A percentile compares a stretch with the other conserved stretches of the same genome.
phyloP scores from a whole-genome alignment of 331 rosid species.

The Prunus yedoensis region DNA sequence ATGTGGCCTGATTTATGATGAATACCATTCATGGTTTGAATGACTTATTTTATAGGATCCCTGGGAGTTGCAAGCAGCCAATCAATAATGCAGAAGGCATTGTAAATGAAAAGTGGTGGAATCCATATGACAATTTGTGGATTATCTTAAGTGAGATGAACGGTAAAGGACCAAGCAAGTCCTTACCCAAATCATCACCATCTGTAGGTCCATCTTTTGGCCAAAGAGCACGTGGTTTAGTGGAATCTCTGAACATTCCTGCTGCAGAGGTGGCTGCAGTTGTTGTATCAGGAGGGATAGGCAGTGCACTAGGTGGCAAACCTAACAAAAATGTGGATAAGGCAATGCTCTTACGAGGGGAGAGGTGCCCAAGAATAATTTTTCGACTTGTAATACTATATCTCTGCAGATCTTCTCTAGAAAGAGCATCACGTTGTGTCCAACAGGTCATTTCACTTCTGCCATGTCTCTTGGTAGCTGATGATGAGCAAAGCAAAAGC shows the following conservation, averaged over 20 bases:
- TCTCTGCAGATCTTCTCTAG: conserved; percentile 83
- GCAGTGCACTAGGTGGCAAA: conserved; percentile 85
- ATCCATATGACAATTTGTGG: conserved; percentile 79
- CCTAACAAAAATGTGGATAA: conserved; percentile 78
- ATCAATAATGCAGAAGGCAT: conserved; percentile 41
- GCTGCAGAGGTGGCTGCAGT: conserved; percentile 99
- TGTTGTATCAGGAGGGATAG: conserved; percentile 95
- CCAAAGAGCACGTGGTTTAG: conserved; percentile 98
- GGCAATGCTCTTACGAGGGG: conserved; percentile 95
- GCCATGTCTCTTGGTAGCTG: conserved; percentile 81
- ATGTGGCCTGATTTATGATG: conserved; percentile 3
- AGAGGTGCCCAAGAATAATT: conserved; percentile 85
- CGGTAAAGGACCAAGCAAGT: conserved; percentile 72
- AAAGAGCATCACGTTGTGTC: conserved; percentile 83
- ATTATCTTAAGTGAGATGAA: conserved; percentile 71
- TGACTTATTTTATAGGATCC: conserved; percentile 37
- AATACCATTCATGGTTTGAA: conserved; percentile 30
- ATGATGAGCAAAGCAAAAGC: conserved; percentile 94
- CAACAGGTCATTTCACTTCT: conserved; percentile 79
- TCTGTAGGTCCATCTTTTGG: conserved; percentile 75
- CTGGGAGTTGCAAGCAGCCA: conserved; percentile 46
- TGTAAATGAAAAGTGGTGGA: conserved; percentile 87
- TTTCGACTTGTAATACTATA: conserved; percentile 84
- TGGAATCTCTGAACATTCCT: conserved; percentile 96
- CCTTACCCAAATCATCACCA: conserved; percentile 62